These are phyloP conservation scores for Backusella tuberculispora DNA, from an alignment of 192 early-diverging fungal species.

Conservation along the genomic window DNA sequence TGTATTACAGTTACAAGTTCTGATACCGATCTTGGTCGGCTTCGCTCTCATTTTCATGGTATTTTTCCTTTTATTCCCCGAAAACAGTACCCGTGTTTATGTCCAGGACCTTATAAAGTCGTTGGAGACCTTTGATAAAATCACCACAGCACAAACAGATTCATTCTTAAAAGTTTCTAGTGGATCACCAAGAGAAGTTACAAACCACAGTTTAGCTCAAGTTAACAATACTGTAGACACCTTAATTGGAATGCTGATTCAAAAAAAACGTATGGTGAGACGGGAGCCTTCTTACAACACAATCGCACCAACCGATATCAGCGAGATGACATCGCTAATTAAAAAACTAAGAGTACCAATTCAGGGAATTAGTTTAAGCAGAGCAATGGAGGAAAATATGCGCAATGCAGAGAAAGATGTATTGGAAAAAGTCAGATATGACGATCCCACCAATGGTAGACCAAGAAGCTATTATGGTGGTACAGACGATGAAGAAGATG, in stretches of 20 bases:
- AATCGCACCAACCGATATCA: constrained; percentile 31
- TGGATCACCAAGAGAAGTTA: background rate
- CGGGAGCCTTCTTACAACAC: constrained; percentile 34
- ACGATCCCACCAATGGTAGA: background rate
- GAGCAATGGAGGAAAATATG: constrained; percentile 38
- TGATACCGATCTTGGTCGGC: constrained; percentile 23
- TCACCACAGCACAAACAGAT: constrained; percentile 9
- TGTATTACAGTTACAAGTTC: constrained; percentile 21
- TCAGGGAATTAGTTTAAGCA: constrained; percentile 32
- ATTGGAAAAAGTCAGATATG: background rate
- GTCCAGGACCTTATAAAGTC: constrained; percentile 25
- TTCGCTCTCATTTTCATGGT: constrained; percentile 20
- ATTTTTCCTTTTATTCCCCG: constrained; percentile 29
- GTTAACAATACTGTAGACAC: constrained; percentile 27
- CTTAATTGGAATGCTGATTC: constrained; percentile 17
- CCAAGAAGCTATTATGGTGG: constrained; percentile 16
- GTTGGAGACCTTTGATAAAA: constrained; percentile 24
- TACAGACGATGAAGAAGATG: constrained; percentile 12
- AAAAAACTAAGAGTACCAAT: constrained; percentile 34
- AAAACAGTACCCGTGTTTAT: constrained; percentile 30
- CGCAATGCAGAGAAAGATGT: constrained; percentile 12
- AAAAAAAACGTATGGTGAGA: constrained; percentile 31
- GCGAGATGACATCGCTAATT: constrained; percentile 31
- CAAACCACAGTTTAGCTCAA: background rate
- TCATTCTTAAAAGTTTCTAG: constrained; percentile 10